phyloP scores from a whole-genome alignment of 192 early-diverging fungal species.

The Entomortierella beljakovae region DNA sequence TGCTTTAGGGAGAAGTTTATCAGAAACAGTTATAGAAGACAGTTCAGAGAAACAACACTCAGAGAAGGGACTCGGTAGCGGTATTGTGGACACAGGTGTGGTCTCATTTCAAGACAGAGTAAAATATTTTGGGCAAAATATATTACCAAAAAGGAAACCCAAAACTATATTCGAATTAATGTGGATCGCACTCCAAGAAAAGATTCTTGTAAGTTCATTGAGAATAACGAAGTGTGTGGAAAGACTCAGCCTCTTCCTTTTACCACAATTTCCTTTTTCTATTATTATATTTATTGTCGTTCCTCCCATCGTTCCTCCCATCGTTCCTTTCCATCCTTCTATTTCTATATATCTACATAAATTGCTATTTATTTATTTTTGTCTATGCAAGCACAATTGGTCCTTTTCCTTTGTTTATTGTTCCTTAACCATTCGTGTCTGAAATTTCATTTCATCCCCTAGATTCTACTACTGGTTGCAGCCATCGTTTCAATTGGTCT shows the following conservation, averaged over 20 bases:
- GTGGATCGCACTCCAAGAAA: constrained; percentile 87
- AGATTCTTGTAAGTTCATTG: constrained; percentile 68
- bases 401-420: background rate
- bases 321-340: too few species aligned
- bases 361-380: constrained; percentile 4
- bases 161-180: constrained; percentile 80
- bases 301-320: too few species aligned
- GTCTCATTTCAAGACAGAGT: constrained; percentile 64
- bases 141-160: constrained; percentile 74
- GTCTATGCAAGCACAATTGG: background rate
- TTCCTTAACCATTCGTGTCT: background rate
- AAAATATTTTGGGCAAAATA: constrained; percentile 74
- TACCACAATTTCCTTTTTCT: too few species aligned
- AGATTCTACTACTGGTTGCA: constrained; percentile 81
- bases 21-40: constrained; percentile 10
- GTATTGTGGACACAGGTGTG: constrained; percentile 3
- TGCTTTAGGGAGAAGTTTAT: constrained; percentile 13
- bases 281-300: too few species aligned
- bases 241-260: too few species aligned
- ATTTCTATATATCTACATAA: too few species aligned
- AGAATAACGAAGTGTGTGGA: too few species aligned
- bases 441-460: constrained; percentile 15
- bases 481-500: constrained; percentile 83
- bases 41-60: background rate
- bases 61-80: background rate